phyloP scores from a whole-genome alignment of 1,284 basidiomycete genomes.

The Rhodotorula sp. region DNA sequence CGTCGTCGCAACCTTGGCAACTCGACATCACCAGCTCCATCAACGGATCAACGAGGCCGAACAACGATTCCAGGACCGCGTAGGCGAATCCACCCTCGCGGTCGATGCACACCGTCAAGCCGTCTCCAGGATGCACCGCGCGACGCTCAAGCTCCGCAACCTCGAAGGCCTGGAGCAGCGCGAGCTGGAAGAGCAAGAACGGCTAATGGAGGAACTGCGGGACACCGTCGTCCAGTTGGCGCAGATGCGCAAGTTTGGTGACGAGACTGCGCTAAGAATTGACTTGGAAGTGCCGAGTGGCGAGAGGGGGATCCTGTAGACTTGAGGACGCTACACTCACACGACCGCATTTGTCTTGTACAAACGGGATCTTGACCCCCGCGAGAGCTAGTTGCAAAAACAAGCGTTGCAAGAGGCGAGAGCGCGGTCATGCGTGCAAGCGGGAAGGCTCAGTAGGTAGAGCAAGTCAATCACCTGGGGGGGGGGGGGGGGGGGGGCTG shows the following conservation, averaged over 20 bases:
- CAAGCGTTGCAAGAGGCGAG: no score
- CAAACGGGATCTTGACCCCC: no score
- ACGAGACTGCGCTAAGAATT: not conserved
- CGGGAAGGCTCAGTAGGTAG: no score
- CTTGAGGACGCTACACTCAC: no score
- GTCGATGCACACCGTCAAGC: constrained; percentile 14
- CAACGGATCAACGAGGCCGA: constrained; percentile 3
- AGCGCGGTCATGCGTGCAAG: no score
- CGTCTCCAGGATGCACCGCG: not conserved
- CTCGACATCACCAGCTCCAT: constrained; percentile 2
- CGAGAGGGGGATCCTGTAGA: no score
- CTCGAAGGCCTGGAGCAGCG: constrained; percentile 16
- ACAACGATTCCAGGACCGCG: constrained; percentile 20
- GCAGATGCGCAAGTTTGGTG: not conserved
- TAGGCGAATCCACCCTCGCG: constrained; percentile 14
- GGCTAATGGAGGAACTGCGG: constrained; percentile 18
- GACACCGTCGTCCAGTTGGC: constrained; percentile 24
- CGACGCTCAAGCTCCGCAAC: constrained; percentile 14
- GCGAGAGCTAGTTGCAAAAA: no score
- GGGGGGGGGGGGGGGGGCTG: no score
- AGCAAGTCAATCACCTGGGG: no score
- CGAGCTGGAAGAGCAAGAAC: constrained; percentile 11
- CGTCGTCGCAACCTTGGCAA: constrained; percentile 14
- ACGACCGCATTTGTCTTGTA: no score
- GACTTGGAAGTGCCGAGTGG: no score